These are phyloP conservation scores for Nannochloropsis salina DNA, from an alignment of 108 stramenopile species.

Conservation along the genomic window DNA sequence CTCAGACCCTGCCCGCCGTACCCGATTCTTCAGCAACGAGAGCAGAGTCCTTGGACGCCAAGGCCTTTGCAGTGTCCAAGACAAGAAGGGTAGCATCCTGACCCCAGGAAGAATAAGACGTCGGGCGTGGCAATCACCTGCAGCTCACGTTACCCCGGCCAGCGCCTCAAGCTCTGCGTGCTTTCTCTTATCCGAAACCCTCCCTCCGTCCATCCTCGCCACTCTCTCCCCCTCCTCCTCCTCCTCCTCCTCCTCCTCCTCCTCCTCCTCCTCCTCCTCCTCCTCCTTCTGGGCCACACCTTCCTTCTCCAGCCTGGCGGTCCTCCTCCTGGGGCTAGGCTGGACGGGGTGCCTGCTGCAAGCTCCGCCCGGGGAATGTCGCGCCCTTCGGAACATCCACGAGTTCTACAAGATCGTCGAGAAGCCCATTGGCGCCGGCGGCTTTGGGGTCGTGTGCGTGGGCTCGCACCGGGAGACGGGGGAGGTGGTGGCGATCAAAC, in stretches of 20 bases:
- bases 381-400: conserved; percentile 31
- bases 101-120: not conserved
- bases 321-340: not conserved
- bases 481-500: conserved; percentile 43
- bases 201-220: not conserved
- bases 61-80: too few relatives aligned
- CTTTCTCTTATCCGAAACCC: not conserved
- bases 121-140: not conserved
- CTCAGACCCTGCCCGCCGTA: too few relatives aligned
- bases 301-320: not conserved
- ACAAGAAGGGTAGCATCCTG: not conserved
- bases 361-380: not conserved
- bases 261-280: not conserved
- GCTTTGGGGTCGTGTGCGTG: conserved; percentile 36
- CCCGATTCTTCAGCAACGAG: too few relatives aligned
- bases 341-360: not conserved
- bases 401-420: conserved; percentile 43
- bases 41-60: too few relatives aligned
- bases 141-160: not conserved
- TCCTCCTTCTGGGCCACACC: not conserved
- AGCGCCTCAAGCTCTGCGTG: too few relatives aligned
- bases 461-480: conserved; percentile 40
- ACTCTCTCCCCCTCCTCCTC: not conserved
- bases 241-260: not conserved
- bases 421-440: conserved; percentile 41